A percentile compares a stretch with the other conserved stretches of the same genome.
phyloP scores from a whole-genome alignment of 2,329 filamentous ascomycete species.

The Arachnopeziza araneosa region DNA sequence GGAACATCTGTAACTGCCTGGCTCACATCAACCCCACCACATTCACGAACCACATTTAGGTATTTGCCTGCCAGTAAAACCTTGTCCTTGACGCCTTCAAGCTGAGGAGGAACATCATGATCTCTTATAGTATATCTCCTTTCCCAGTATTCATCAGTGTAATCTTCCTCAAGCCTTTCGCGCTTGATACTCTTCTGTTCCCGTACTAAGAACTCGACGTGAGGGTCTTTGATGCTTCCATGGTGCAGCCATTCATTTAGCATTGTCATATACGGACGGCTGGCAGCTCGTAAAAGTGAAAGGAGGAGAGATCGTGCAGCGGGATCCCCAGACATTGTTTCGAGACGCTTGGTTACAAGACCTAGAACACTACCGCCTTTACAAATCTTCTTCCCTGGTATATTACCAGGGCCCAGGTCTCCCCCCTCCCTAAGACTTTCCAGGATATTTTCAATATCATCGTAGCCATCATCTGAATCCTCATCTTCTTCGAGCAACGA shows the following conservation, averaged over 20 bases:
- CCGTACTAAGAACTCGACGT: slow-evolving; percentile 89
- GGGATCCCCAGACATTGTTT: slow-evolving; percentile 90
- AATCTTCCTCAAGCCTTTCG: slow-evolving; percentile 88
- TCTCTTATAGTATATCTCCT: slow-evolving; percentile 93
- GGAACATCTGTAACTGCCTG: slow-evolving; percentile 86
- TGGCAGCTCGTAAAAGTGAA: slow-evolving; percentile 77
- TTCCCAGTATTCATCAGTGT: slow-evolving; percentile 99
- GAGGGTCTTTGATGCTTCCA: slow-evolving; percentile 88
- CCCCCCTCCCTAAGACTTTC: slow-evolving; percentile 84
- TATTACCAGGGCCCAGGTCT: slow-evolving; percentile 70
- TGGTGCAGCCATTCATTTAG: slow-evolving; percentile 98
- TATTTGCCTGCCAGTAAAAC: slow-evolving; percentile 95
- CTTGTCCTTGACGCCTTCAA: slow-evolving; percentile 87
- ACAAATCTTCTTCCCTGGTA: slow-evolving; percentile 84
- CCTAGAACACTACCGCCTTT: slow-evolving; percentile 96
- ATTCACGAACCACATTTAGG: slow-evolving; percentile 94
- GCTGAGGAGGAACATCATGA: slow-evolving; percentile 83
- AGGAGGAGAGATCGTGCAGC: slow-evolving; percentile 78
- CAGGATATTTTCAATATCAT: slow-evolving; percentile 88
- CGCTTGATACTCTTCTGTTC: slow-evolving; percentile 93
- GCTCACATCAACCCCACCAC: slow-evolving; percentile 90
- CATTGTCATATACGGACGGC: slow-evolving; percentile 95
- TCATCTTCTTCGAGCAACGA: slow-evolving; percentile 77
- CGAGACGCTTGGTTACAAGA: slow-evolving; percentile 75
- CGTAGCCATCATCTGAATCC: slow-evolving; percentile 56